Evolutionary conservation across 306 rosid species (phyloP).

Genomic region (Citrullus mucosospermus): DNA sequence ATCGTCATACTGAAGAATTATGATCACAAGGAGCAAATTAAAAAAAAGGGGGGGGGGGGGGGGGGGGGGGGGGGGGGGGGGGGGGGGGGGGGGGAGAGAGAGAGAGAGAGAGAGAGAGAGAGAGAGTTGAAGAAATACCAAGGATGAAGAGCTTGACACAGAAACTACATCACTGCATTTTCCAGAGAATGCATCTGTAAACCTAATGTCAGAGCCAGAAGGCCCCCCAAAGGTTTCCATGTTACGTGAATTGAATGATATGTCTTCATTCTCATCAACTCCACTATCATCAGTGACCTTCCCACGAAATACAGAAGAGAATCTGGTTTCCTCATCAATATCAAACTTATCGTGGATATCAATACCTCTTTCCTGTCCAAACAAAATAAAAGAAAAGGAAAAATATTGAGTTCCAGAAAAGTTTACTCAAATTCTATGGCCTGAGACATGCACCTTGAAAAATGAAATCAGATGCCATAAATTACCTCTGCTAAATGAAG

Average conservation of each 20-base stretch:
- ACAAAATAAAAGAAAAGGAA: slow-evolving; percentile 10
- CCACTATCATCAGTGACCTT: slow-evolving; percentile 59
- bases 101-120: too few species aligned
- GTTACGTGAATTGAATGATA: slow-evolving; percentile 44
- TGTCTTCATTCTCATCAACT: slow-evolving; percentile 52
- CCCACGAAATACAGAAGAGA: slow-evolving; percentile 73
- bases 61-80: too few species aligned
- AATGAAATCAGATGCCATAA: slow-evolving; percentile 5
- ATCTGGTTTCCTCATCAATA: slow-evolving; percentile 88
- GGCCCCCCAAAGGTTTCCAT: slow-evolving; percentile 62
- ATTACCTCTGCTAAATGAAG: slow-evolving; percentile 82
- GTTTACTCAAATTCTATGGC: not conserved
- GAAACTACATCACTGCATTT: slow-evolving; percentile 39
- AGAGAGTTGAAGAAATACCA: slow-evolving; percentile 30
- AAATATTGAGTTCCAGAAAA: slow-evolving; percentile 7
- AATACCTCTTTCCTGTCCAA: slow-evolving; percentile 78
- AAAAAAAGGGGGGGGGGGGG: too few species aligned
- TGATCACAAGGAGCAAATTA: slow-evolving; percentile 4
- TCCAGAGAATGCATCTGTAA: slow-evolving; percentile 33
- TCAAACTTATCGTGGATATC: slow-evolving; percentile 34
- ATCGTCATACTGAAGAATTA: not conserved
- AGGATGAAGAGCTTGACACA: slow-evolving; percentile 31
- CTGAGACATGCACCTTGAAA: not conserved
- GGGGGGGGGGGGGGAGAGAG: too few species aligned
- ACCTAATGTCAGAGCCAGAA: slow-evolving; percentile 25